Evolutionary conservation across 192 early-diverging fungal genomes (phyloP).

Genomic region (Coemansia sp.): DNA sequence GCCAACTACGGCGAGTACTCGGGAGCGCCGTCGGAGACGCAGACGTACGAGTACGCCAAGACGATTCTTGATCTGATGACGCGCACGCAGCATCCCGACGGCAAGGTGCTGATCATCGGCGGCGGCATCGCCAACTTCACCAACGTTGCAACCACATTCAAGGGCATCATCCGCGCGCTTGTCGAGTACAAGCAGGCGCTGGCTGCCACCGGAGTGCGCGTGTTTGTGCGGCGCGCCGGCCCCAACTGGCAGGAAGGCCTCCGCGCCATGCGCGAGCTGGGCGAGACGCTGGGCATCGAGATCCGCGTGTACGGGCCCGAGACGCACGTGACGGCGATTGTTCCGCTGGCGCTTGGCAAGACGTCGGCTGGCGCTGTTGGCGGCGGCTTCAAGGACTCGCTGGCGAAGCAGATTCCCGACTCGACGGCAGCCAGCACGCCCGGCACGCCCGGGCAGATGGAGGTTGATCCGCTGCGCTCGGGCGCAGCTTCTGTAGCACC

Average conservation of each 20-base stretch:
- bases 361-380: slow-evolving; percentile 56
- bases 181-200: slow-evolving; percentile 89
- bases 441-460: slow-evolving; percentile 49
- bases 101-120: slow-evolving; percentile 98
- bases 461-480: slow-evolving; percentile 35
- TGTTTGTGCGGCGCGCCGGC: slow-evolving; percentile 97
- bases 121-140: slow-evolving; percentile 99
- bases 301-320: slow-evolving; percentile 97
- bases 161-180: slow-evolving; percentile 96
- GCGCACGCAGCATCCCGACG: slow-evolving; percentile 78
- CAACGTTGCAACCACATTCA: slow-evolving; percentile 98
- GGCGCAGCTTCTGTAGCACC: slow-evolving; percentile 1
- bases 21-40: slow-evolving; percentile 97
- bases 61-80: slow-evolving; percentile 99
- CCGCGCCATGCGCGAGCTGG: slow-evolving; percentile 88
- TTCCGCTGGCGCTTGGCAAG: slow-evolving; percentile 83
- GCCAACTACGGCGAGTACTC: slow-evolving; percentile 99
- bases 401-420: slow-evolving; percentile 57
- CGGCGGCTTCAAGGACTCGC: slow-evolving; percentile 62
- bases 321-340: slow-evolving; percentile 98
- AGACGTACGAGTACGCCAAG: slow-evolving; percentile 99
- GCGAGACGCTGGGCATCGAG: slow-evolving; percentile 90
- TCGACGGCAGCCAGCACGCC: slow-evolving; percentile 52
- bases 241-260: slow-evolving; percentile 99
- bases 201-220: slow-evolving; percentile 85